A percentile compares a stretch with the other conserved stretches of the same genome.
phyloP scores from a whole-genome alignment of 1,284 basidiomycete genomes.

The Ganoderma meredithae region DNA sequence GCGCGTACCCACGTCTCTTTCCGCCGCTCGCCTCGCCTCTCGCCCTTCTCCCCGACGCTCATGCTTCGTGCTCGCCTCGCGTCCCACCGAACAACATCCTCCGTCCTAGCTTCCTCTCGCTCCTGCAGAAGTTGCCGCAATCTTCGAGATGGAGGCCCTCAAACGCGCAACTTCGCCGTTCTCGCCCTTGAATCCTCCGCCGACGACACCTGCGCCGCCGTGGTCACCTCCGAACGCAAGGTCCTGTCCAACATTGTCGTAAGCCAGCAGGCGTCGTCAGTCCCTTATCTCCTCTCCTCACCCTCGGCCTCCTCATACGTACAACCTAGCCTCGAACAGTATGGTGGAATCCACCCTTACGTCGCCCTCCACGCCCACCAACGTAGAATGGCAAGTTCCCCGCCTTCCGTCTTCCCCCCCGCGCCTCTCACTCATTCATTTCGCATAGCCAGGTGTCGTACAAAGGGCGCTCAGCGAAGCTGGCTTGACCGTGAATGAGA shows the following conservation, averaged over 20 bases:
- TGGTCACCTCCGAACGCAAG: conserved; percentile 71
- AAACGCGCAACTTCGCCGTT: conserved; percentile 58
- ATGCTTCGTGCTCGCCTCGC: conserved; percentile 24
- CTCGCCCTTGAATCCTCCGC: conserved; percentile 88
- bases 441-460: conserved; percentile 75
- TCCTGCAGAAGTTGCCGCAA: not conserved
- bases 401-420: conserved; percentile 1
- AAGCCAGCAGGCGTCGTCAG: conserved; percentile 69
- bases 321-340: conserved; percentile 61
- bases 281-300: not conserved
- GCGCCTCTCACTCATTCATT: conserved; percentile 8
- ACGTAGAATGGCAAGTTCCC: conserved; percentile 70
- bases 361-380: conserved; percentile 80
- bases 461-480: conserved; percentile 72
- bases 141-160: not conserved
- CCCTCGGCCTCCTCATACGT: not conserved
- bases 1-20: conserved; percentile 3
- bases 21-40: not conserved
- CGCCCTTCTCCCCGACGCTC: conserved; percentile 9
- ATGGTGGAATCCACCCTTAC: conserved; percentile 87
- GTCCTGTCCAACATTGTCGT: conserved; percentile 87
- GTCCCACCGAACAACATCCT: not conserved
- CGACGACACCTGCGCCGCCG: conserved; percentile 89
- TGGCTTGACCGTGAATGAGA: conserved; percentile 59
- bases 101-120: not conserved